Evolutionary conservation across 768 basidiomycete species (phyloP).

Genomic region (Scleroderma citrinum): DNA sequence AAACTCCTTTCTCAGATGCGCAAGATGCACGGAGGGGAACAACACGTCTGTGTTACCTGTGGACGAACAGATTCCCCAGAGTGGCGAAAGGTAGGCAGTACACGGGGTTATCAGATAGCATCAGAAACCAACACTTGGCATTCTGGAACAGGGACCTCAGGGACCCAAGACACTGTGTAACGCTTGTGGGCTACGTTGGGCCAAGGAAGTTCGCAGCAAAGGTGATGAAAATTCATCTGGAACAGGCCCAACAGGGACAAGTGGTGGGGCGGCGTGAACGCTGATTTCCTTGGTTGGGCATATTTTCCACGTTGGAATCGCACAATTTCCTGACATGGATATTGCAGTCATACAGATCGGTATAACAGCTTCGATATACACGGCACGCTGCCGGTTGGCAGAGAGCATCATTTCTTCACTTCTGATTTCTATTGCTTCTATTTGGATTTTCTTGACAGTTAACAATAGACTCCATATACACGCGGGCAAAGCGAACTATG

Average conservation of each 20-base stretch:
- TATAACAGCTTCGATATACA: not conserved
- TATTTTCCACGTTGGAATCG: not conserved
- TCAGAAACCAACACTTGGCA: constrained; percentile 11
- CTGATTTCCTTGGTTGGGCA: constrained; percentile 1
- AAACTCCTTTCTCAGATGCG: constrained; percentile 13
- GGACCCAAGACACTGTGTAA: constrained; percentile 99
- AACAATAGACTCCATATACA: constrained; percentile 6
- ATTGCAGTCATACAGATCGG: not conserved
- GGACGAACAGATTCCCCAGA: constrained; percentile 95
- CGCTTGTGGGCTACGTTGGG: constrained; percentile 92
- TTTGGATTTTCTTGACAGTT: constrained; percentile 11
- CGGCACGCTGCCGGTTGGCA: not conserved
- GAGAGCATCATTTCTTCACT: constrained; percentile 3
- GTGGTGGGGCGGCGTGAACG: constrained; percentile 14
- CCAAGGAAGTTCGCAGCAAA: constrained; percentile 58
- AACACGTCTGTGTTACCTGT: constrained; percentile 87
- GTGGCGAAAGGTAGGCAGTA: constrained; percentile 75
- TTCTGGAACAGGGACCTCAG: constrained; percentile 61
- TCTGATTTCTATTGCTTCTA: constrained; percentile 9
- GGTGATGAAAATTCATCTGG: constrained; percentile 28
- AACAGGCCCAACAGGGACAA: constrained; percentile 17
- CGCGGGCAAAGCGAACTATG: constrained; percentile 4
- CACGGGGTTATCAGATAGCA: not conserved
- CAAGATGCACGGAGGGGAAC: constrained; percentile 48
- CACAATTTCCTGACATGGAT: constrained; percentile 6